These are phyloP conservation scores for Clathrus columnatus DNA, from an alignment of 768 basidiomycete genomes.

Conservation along the genomic window DNA sequence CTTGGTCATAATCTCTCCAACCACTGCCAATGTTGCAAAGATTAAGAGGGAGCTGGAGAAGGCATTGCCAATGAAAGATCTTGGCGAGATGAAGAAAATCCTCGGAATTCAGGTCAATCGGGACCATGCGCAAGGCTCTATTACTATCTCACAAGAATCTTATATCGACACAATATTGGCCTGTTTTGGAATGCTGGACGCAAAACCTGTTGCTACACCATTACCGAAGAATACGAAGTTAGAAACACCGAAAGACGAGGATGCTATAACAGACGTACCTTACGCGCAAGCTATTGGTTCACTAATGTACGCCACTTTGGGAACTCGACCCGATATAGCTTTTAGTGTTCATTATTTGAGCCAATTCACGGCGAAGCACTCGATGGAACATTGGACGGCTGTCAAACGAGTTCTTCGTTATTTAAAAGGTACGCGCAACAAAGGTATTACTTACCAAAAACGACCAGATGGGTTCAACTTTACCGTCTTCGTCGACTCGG, in stretches of 20 bases:
- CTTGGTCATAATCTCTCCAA: conserved; percentile 16
- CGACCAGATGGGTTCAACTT: background rate
- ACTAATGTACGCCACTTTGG: conserved; percentile 24
- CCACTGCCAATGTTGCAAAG: background rate
- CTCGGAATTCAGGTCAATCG: conserved; percentile 30
- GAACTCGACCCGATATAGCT: conserved; percentile 27
- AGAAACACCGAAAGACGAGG: background rate
- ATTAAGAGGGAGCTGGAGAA: conserved; percentile 10
- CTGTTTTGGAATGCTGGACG: conserved; percentile 5
- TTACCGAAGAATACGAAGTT: conserved; percentile 3
- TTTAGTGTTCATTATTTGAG: conserved; percentile 20
- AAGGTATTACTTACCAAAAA: conserved; percentile 1
- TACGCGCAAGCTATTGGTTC: conserved; percentile 23
- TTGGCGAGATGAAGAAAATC: conserved; percentile 23
- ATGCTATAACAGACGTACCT: conserved; percentile 1
- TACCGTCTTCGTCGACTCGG: conserved; percentile 15
- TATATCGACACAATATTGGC: conserved; percentile 11
- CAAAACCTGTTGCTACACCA: conserved; percentile 11
- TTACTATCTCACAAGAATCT: conserved; percentile 6
- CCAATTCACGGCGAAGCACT: conserved; percentile 18
- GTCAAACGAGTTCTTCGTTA: conserved; percentile 21
- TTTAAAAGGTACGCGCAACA: conserved; percentile 19
- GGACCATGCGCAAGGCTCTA: conserved; percentile 12
- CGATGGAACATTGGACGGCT: conserved; percentile 19
- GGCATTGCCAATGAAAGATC: conserved; percentile 27